phyloP scores from a whole-genome alignment of 441 rosid species.

The Adansonia grandidieri region DNA sequence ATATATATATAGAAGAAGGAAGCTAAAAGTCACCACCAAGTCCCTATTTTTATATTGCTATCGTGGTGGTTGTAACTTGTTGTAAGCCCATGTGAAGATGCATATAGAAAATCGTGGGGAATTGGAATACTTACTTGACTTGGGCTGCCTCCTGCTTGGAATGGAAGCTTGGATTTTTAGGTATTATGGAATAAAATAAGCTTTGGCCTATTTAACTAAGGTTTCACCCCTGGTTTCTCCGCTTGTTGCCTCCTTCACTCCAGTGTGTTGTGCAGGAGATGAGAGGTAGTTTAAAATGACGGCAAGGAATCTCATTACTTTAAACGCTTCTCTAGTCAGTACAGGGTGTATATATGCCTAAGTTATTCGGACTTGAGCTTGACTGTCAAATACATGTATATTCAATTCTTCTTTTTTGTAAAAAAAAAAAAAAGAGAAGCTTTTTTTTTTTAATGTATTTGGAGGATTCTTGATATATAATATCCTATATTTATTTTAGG shows the following conservation, averaged over 20 bases:
- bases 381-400: no score
- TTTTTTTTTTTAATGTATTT: no score
- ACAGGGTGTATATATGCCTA: no score
- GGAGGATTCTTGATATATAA: no score
- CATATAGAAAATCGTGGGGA: conserved; percentile 31
- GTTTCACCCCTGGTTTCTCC: not conserved
- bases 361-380: no score
- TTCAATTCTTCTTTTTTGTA: no score
- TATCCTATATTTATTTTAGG: no score
- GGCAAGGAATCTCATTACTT: not conserved
- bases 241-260: not conserved
- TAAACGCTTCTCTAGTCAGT: not conserved
- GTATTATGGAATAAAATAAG: conserved; percentile 35
- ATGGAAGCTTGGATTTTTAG: conserved; percentile 26
- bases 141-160: conserved; percentile 32
- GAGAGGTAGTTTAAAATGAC: conserved; percentile 3
- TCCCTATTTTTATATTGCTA: no score
- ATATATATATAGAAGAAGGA: not conserved
- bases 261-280: not conserved
- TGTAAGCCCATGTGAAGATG: conserved; percentile 40
- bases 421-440: no score
- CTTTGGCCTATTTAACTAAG: not conserved
- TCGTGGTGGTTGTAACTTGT: conserved; percentile 34
- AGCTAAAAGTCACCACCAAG: conserved; percentile 37
- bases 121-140: conserved; percentile 32